Evolutionary conservation across 2,329 filamentous ascomycete species (phyloP).

Genomic region (Neofusicoccum ribis): DNA sequence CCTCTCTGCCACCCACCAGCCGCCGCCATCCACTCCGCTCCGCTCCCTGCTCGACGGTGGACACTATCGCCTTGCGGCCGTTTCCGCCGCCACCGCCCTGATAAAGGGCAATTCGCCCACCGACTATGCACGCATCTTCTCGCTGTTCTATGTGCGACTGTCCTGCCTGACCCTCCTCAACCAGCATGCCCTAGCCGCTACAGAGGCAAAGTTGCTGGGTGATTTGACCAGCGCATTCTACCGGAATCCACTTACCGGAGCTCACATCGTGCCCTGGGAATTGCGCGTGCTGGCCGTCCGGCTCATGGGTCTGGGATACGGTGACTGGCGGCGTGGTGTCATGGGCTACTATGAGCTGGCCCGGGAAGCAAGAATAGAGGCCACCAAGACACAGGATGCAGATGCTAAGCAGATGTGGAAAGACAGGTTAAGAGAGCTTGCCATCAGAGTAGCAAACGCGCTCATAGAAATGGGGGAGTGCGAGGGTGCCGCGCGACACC

Average conservation of each 20-base stretch:
- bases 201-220: constrained; percentile 63
- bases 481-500: constrained; percentile 72
- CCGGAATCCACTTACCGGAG: constrained; percentile 48
- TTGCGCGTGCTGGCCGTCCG: constrained; percentile 80
- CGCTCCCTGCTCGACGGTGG: constrained; percentile 67
- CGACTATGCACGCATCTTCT: constrained; percentile 69
- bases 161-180: constrained; percentile 80
- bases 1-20: constrained; percentile 65
- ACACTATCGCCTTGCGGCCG: constrained; percentile 79
- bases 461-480: constrained; percentile 87
- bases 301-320: constrained; percentile 81
- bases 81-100: constrained; percentile 63
- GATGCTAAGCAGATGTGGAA: constrained; percentile 69
- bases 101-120: constrained; percentile 51
- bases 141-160: constrained; percentile 76
- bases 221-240: constrained; percentile 59
- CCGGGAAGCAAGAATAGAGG: constrained; percentile 67
- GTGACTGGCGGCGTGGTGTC: constrained; percentile 78
- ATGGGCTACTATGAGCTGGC: constrained; percentile 90
- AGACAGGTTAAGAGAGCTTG: constrained; percentile 70
- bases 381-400: constrained; percentile 50
- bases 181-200: constrained; percentile 56
- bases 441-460: constrained; percentile 63
- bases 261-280: constrained; percentile 76
- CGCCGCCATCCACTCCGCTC: constrained; percentile 61